Percentiles rank a stretch among this genome's conserved stretches.
Evolutionary conservation across 1,284 basidiomycete species (phyloP).

Genomic region (Leccinum cinnamomeum): DNA sequence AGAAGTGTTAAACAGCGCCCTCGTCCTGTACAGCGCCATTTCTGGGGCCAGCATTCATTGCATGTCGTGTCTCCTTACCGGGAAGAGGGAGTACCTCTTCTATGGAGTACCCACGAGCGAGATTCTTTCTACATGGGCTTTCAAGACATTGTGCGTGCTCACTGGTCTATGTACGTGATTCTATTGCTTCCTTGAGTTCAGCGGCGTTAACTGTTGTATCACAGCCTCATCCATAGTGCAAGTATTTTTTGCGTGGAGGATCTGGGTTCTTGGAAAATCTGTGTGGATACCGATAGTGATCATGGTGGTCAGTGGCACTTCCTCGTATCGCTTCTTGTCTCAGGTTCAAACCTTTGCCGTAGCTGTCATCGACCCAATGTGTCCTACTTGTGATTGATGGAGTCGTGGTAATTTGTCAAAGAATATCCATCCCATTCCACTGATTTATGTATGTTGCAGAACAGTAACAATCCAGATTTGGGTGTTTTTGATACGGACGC

Average conservation of each 20-base stretch:
- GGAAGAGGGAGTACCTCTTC: constrained; percentile 5
- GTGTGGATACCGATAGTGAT: constrained; percentile 1
- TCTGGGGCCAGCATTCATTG: constrained; percentile 4
- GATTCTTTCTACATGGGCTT: constrained; percentile 1
- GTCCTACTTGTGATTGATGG: background rate
- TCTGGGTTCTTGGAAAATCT: constrained; percentile 6
- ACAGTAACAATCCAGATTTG: background rate
- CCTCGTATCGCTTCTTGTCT: background rate
- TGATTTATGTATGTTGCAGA: background rate
- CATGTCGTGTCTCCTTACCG: constrained; percentile 8
- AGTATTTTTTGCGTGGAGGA: constrained; percentile 6
- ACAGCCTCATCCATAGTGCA: constrained; percentile 3
- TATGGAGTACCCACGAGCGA: background rate
- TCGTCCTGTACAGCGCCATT: constrained; percentile 3
- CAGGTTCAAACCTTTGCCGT: background rate
- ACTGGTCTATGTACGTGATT: constrained; percentile 6
- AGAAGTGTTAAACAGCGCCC: constrained; percentile 8
- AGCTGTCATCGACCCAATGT: constrained; percentile 1
- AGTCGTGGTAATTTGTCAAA: background rate
- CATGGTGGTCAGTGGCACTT: constrained; percentile 1
- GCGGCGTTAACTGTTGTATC: background rate
- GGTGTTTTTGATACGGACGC: constrained; percentile 5
- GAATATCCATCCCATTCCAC: background rate
- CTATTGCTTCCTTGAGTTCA: background rate
- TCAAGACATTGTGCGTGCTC: constrained; percentile 7